Percentiles rank a stretch among this genome's conserved stretches.
These are phyloP conservation scores for Tetracladium maxilliforme DNA, from an alignment of 2,329 filamentous ascomycete genomes.

Conservation along the genomic window DNA sequence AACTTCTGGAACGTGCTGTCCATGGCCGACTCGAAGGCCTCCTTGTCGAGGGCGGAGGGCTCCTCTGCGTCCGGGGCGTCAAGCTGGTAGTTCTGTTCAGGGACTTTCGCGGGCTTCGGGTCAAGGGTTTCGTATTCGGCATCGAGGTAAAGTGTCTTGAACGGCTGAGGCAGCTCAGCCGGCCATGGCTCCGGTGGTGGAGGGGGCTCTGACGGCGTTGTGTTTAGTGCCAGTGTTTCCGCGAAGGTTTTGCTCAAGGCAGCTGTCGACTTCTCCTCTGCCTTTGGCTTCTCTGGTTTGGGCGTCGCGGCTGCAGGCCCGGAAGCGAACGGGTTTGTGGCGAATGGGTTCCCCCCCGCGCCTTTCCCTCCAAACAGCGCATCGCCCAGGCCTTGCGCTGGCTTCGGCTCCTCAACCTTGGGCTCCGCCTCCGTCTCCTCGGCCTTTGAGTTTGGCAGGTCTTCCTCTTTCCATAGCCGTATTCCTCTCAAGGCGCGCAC, in stretches of 20 bases:
- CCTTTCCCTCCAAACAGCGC: no score
- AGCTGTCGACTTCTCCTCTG: conserved; percentile 7
- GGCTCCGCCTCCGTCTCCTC: conserved; percentile 8
- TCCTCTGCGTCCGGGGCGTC: conserved; percentile 30
- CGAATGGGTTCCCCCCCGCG: no score
- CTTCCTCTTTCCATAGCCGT: conserved; percentile 28
- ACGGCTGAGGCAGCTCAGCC: conserved; percentile 51
- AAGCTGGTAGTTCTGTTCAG: conserved; percentile 28
- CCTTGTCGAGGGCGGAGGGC: conserved; percentile 33
- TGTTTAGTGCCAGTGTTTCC: conserved; percentile 65
- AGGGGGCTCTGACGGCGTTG: conserved; percentile 24
- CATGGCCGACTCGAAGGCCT: conserved; percentile 59
- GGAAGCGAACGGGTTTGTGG: no score
- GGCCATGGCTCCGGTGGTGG: conserved; percentile 63
- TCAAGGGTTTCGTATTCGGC: conserved; percentile 87
- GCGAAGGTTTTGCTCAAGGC: conserved; percentile 44
- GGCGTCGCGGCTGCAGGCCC: no score
- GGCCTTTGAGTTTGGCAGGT: conserved; percentile 17
- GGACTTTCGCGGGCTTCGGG: conserved; percentile 26
- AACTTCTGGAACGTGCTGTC: conserved; percentile 70
- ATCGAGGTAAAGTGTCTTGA: conserved; percentile 69
- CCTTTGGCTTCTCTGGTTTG: conserved; percentile 9
- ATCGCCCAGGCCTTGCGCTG: no score
- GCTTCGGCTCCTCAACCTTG: conserved; percentile 14
- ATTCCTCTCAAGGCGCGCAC: conserved; percentile 62